Conservation (phyloP, 176 grass and related monocot genomes). For the Thinopyrum elongatum region DNA sequence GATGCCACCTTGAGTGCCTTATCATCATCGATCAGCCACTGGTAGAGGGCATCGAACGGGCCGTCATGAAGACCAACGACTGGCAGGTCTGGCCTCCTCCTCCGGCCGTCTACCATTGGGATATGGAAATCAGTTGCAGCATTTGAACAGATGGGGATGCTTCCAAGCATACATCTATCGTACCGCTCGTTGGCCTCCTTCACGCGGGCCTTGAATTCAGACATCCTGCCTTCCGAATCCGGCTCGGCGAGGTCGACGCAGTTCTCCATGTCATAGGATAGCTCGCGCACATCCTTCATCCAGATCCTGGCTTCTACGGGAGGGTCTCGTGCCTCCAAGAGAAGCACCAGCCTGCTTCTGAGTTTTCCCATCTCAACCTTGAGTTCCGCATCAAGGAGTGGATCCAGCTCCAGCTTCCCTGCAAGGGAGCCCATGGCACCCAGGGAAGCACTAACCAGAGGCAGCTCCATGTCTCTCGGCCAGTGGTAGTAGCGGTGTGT, state of each 20-base stretch:
- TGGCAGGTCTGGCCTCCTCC: no score
- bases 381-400: background rate
- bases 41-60: background rate
- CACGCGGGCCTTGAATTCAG: background rate
- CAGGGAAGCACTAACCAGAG: background rate
- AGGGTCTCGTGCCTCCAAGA: background rate
- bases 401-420: background rate
- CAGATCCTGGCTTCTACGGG: background rate
- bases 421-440: background rate
- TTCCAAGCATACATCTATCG: background rate
- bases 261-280: conserved; percentile 1
- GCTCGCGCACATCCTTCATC: background rate
- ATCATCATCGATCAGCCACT: background rate
- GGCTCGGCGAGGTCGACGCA: background rate
- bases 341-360: background rate
- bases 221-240: background rate
- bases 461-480: background rate
- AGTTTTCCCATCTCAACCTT: background rate
- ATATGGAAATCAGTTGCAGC: no score
- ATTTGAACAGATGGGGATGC: background rate
- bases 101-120: no score
- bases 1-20: background rate
- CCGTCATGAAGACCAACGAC: background rate
- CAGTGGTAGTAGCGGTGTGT: no score
- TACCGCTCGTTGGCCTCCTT: background rate